Evolutionary conservation across 2,329 filamentous ascomycete genomes (phyloP), one percentile per base, ranked within the genome.

Genomic region (Talaromyces sp.): DNA sequence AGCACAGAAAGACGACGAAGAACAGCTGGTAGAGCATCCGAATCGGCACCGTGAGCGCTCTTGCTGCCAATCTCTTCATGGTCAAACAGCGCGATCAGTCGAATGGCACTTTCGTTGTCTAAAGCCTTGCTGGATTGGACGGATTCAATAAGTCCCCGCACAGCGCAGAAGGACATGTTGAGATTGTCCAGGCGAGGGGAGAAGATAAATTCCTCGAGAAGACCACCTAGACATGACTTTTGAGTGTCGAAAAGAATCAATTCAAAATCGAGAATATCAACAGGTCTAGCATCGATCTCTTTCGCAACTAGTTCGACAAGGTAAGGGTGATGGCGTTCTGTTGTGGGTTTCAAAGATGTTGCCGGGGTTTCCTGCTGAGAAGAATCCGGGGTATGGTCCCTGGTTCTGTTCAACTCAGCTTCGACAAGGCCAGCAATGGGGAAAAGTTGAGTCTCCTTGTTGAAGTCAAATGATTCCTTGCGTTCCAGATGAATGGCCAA

Each of bases 241-340:
- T 99, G 95, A 10, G 93, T 96, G 77, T 99, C 95, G 79, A 96
- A 99, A 49, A 99, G 88, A n/a, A 97, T 87, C 72, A 97, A 87
- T 81, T 99, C 95, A 72, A 99, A 99, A 79, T 99, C 95, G 58
- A 95, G 82, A 19, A 99, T 85, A 66, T 93, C 88, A 3, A 87
- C 82, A 0, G 90, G 84, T 19, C 86, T 79, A 39, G 90, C 89
- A 7, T 86, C 90, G 1, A 90, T 90, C 73, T 97, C 88, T 41
- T 88, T 83, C 35, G 95, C 93, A 69, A 99, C 89, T 52, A 97
- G 83, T 67, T 96, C 88, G 66, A 99, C 85, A 66, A 99, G 83
- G 72, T 90, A 91, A 3, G 94, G 88, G 78, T 98, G 94, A 77
- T 99, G 95, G 67, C 95, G 89, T 75, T 96, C 89, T 0, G 86